phyloP scores from a whole-genome alignment of 2,329 filamentous ascomycete genomes.

The Zasmidium cellare region DNA sequence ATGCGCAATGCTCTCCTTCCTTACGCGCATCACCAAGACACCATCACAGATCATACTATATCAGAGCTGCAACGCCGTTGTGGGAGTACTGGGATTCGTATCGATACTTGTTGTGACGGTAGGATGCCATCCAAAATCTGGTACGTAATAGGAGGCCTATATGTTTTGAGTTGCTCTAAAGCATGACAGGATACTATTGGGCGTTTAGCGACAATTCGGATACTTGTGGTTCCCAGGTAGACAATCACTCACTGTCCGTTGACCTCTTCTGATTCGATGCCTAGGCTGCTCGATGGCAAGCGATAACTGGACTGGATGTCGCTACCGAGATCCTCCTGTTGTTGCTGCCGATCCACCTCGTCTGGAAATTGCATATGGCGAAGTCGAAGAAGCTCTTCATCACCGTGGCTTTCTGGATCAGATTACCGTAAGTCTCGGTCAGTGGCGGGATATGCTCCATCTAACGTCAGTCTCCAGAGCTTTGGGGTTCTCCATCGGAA shows the following conservation, averaged over 20 bases:
- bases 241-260: neutral
- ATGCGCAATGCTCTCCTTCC: slow-evolving; percentile 33
- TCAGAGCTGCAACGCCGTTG: slow-evolving; percentile 25
- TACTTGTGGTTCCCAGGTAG: slow-evolving; percentile 31
- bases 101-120: slow-evolving; percentile 32
- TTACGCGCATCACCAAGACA: slow-evolving; percentile 33
- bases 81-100: slow-evolving; percentile 28
- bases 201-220: slow-evolving; percentile 26
- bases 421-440: slow-evolving; percentile 33
- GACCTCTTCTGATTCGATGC: neutral
- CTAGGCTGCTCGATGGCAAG: slow-evolving; percentile 36
- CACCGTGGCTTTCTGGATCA: slow-evolving; percentile 38
- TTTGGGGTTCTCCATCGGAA: slow-evolving; percentile 35
- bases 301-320: slow-evolving; percentile 42
- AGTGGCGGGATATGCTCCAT: neutral
- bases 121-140: slow-evolving; percentile 26
- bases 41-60: slow-evolving; percentile 28
- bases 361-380: slow-evolving; percentile 42
- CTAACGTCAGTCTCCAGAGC: slow-evolving; percentile 25
- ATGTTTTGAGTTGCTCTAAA: neutral
- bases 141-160: neutral
- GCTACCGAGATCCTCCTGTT: slow-evolving; percentile 37
- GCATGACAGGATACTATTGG: slow-evolving; percentile 29
- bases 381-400: slow-evolving; percentile 36
- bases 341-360: slow-evolving; percentile 34